A percentile compares a stretch with the other conserved stretches of the same genome.
Evolutionary conservation across 805 yeast species (phyloP).

Genomic region (Saccharomycopsis fibuligera): DNA sequence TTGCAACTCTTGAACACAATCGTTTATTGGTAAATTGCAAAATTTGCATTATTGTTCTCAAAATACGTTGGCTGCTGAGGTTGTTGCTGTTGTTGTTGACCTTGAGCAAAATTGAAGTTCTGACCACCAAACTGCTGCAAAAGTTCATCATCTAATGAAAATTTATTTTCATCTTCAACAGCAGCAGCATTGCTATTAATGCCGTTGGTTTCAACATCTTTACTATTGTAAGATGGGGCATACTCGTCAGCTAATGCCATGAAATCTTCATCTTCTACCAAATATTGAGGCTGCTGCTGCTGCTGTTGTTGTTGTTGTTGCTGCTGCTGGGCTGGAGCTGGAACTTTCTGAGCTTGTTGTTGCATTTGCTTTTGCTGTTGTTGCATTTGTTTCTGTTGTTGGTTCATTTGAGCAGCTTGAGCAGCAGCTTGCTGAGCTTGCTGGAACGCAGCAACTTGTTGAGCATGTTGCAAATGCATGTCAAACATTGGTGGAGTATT

Average conservation of each 20-base stretch:
- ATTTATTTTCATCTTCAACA: background rate
- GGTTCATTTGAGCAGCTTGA: conserved; percentile 6
- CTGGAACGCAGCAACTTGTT: conserved; percentile 6
- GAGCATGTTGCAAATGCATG: conserved; percentile 13
- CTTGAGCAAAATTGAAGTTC: background rate
- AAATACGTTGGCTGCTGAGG: background rate
- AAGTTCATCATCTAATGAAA: conserved; percentile 3
- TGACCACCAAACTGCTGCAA: background rate
- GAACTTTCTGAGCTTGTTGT: conserved; percentile 1
- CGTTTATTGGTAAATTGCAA: conserved; percentile 3
- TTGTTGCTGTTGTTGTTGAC: background rate
- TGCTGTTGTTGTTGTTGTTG: background rate
- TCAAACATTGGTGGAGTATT: conserved; percentile 11
- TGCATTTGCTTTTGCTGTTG: conserved; percentile 2
- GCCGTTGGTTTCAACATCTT: background rate
- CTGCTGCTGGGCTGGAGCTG: background rate
- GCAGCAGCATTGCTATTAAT: background rate
- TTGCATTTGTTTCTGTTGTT: conserved; percentile 7
- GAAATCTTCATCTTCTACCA: conserved; percentile 20
- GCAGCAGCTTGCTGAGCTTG: conserved; percentile 11
- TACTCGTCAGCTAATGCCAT: conserved; percentile 21
- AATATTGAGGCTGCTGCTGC: conserved; percentile 4
- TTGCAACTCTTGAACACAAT: no score
- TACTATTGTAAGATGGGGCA: conserved; percentile 6
- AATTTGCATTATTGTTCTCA: conserved; percentile 2